Base-by-base conservation (phyloP, 2,329 filamentous ascomycete species). In the Stemphylium vesicarium region DNA sequence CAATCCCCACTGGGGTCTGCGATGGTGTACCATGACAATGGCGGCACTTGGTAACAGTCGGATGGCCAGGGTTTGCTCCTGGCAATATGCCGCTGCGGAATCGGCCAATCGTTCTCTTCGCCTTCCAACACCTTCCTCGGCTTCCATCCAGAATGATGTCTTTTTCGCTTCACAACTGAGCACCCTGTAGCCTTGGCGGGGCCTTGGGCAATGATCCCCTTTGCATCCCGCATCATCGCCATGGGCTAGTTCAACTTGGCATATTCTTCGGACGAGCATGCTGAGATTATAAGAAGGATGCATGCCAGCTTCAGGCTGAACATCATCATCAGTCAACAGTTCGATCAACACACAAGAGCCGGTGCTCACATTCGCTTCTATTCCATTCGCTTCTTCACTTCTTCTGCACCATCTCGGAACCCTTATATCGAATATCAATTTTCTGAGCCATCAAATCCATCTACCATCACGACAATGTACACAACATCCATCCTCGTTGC, bases 401-500 rank as follows among this genome's bases (percentile, higher is more conserved):
- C 45, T 45, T 41, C 33, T n/a, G 32, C 24, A 32, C 38, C 5
- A n/a, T 29, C n/a, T 18, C 39, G 24, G 15, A 16, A 40, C 38
- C 9, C 10, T 41, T 22, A 13, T 3, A 7, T 22, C 13, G 10
- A 45, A 13, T 16, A 12, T 9, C 18, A 35, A n/a, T 10, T 26
- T 12, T 32, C 37, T 12, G 7, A 3, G 3, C n/a, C 16, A 37
- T 12, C 10, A 39, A n/a, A 20, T 22, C 33, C 39, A 15, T 7
- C 29, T 37, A 20, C n/a, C 12, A 33, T 26, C 26, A 35, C 15
- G 32, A 65, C n/a, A 48, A 73, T 73, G 70, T 61, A 67, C 20
- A 62, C 62, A 36, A 64, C 68, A 39, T 47, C 64, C 6, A 56
- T 72, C 43, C 43, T 73, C 41, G 35, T 63, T 9, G 53, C 66